These are phyloP conservation scores for Drechslera avenae DNA, from an alignment of 2,329 filamentous ascomycete species.

Conservation along the genomic window DNA sequence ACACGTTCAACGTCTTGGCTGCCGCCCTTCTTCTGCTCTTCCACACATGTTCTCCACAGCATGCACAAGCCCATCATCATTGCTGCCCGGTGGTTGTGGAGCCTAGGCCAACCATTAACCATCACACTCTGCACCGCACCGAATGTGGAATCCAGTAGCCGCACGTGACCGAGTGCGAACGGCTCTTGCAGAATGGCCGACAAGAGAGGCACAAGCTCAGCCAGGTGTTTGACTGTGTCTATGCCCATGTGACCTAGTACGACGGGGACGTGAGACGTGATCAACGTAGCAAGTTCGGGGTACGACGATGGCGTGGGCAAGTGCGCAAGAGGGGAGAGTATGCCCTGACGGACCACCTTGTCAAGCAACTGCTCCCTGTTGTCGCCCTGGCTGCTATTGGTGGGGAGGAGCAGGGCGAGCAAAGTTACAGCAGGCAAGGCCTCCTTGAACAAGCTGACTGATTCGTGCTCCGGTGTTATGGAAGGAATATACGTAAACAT, in stretches of 20 bases:
- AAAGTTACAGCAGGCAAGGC: constrained; percentile 70
- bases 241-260: constrained; percentile 65
- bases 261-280: constrained; percentile 58
- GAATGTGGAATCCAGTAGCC: constrained; percentile 60
- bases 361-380: constrained; percentile 48
- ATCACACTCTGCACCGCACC: constrained; percentile 64
- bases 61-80: constrained; percentile 63
- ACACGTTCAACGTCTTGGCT: constrained; percentile 20
- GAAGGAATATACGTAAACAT: constrained; percentile 77
- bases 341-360: constrained; percentile 50
- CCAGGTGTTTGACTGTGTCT: constrained; percentile 69
- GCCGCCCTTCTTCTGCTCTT: constrained; percentile 25
- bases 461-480: constrained; percentile 75
- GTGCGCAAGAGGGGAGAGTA: constrained; percentile 58
- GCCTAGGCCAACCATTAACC: constrained; percentile 70
- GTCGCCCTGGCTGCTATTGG: constrained; percentile 13
- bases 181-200: constrained; percentile 70
- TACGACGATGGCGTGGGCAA: constrained; percentile 58
- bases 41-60: constrained; percentile 41
- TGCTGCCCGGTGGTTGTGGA: constrained; percentile 66
- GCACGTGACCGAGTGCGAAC: constrained; percentile 63
- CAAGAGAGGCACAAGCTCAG: constrained; percentile 71
- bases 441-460: constrained; percentile 64
- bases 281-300: constrained; percentile 60
- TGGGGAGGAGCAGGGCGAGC: constrained; percentile 49